A percentile compares a stretch with the other conserved stretches of the same genome.
Evolutionary conservation across 257 asterid genomes (phyloP).

Genomic region (Solanum dulcamara): DNA sequence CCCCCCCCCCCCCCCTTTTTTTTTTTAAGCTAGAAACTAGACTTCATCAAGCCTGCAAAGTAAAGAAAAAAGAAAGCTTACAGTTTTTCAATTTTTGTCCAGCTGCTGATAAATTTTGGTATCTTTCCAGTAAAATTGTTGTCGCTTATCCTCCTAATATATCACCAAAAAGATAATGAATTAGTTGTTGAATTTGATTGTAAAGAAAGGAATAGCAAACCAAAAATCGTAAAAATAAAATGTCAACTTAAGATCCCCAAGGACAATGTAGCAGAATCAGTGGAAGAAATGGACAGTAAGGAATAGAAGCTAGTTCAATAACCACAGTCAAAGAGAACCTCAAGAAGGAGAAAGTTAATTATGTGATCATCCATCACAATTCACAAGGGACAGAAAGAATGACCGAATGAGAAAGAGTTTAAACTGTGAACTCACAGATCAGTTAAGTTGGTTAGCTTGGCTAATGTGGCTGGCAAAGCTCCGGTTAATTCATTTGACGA

Average conservation of each 20-base stretch:
- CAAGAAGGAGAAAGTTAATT: neutral
- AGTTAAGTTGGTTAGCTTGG: conserved; percentile 51
- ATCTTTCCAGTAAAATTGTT: conserved; percentile 81
- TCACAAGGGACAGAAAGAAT: neutral
- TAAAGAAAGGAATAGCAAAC: neutral
- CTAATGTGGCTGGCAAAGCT: conserved; percentile 40
- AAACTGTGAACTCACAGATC: conserved; percentile 50
- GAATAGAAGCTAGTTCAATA: neutral
- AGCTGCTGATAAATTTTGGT: conserved; percentile 74
- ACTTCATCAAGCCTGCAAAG: neutral
- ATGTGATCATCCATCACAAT: neutral
- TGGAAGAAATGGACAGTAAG: neutral
- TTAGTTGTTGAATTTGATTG: neutral
- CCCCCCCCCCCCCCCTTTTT: too few species aligned
- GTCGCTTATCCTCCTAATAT: conserved; percentile 70
- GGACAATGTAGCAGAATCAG: neutral
- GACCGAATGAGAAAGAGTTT: neutral
- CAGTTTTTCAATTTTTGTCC: conserved; percentile 73
- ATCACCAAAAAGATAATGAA: neutral
- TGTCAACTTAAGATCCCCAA: neutral
- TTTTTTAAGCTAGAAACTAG: neutral
- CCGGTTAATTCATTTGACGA: conserved; percentile 76
- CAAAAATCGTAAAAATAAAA: neutral
- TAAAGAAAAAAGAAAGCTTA: conserved; percentile 20
- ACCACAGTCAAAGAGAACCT: neutral